Base-by-base conservation (phyloP, 148 eudicot species). In the Selenicereus undatus region DNA sequence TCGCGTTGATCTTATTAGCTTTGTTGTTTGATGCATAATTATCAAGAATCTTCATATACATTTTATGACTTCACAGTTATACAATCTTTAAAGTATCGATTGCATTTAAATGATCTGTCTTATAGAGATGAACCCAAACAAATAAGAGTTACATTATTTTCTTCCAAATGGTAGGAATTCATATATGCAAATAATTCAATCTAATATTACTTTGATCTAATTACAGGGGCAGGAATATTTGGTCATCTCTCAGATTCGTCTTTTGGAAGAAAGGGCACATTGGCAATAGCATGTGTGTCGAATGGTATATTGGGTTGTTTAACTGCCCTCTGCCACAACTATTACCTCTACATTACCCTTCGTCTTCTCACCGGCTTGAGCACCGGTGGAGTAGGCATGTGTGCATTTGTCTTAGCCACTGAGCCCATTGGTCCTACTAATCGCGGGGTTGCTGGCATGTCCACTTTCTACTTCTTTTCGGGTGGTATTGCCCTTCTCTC, bases 391-490 rank as follows among this genome's bases (percentile, higher is more conserved):
- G 98, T 92, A 3, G 98, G 98, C 81, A 87, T 94, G 29, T 94
- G 97, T 50, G 88, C 93, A 11, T 94, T 94, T 60, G 98, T 94
- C 69, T 88, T 94, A 0, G 91, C 97, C 79, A 92, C 97, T 3
- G 98, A 94, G 80, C 94, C 98, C 20, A 73, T 92, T 3, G 98
- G 98, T 0, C 97, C 91, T 6, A 9, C 89, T 20, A 90, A 87
- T 71, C 97, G 98, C 2, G 98, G 98, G 22, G 74, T 83, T 0
- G 97, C 97, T 0, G 98, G 97, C 36, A 94, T 94, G 98, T 94
- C 94, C 45, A 92, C 98, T 30, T 94, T 94, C 86, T 94, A 94
- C 88, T 94, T 94, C 89, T 94, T 94, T 89, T 90, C 94, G 0
- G 52, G 83, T 45, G 98, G 98, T 39, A 94, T 91, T 4, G 90